A percentile compares a stretch with the other conserved stretches of the same genome.
Conservation (phyloP, 345 rosid genomes). For the Moricandia arvensis region DNA sequence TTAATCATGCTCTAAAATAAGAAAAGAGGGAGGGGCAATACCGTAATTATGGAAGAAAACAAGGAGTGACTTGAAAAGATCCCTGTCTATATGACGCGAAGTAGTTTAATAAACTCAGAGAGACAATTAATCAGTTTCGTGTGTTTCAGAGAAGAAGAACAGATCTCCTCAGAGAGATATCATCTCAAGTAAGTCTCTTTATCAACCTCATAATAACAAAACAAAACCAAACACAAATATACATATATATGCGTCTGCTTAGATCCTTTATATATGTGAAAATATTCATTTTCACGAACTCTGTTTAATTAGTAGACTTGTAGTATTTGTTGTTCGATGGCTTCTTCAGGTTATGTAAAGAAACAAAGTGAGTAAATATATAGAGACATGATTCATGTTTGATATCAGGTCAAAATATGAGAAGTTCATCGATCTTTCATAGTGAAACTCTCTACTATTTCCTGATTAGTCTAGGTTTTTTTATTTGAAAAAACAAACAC, state of each 20-base stretch:
- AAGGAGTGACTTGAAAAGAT: neutral
- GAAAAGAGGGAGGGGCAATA: conserved; percentile 11
- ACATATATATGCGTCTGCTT: neutral
- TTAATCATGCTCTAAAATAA: too few species aligned
- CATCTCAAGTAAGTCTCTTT: conserved; percentile 26
- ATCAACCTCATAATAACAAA: neutral
- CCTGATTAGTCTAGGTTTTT: neutral
- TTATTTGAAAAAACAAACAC: neutral
- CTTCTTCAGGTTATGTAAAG: neutral
- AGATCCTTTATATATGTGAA: neutral
- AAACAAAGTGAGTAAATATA: conserved; percentile 3
- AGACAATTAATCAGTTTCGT: conserved; percentile 35
- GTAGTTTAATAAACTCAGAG: conserved; percentile 31
- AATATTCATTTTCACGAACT: neutral
- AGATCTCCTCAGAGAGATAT: conserved; percentile 3
- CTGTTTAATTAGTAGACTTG: conserved; percentile 13
- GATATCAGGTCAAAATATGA: neutral
- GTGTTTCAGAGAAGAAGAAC: conserved; percentile 19
- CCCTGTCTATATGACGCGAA: conserved; percentile 26
- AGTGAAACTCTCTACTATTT: conserved; percentile 11
- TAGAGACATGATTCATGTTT: neutral
- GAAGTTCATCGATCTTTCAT: conserved; percentile 3
- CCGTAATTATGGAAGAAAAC: conserved; percentile 10
- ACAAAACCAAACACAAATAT: neutral
- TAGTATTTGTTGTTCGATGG: conserved; percentile 4